These are phyloP conservation scores for Sarocladium kiliense DNA, from an alignment of 2,329 filamentous ascomycete genomes.

Conservation along the genomic window DNA sequence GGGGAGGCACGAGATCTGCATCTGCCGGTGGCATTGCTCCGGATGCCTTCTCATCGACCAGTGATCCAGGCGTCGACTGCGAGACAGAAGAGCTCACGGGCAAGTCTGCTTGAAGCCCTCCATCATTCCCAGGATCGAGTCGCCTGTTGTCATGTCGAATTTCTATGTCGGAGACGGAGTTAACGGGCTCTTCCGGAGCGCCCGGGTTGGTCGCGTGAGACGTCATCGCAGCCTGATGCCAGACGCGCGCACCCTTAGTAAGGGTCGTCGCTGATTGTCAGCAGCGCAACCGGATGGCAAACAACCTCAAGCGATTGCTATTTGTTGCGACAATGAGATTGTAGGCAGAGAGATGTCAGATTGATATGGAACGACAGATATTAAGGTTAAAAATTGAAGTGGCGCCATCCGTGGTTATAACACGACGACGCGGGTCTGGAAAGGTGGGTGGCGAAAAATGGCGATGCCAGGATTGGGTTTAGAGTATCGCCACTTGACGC, in stretches of 20 bases:
- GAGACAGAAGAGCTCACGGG: not conserved
- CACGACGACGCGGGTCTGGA: not conserved
- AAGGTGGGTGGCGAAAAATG: not conserved
- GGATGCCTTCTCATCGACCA: not conserved
- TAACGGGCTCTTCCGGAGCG: not conserved
- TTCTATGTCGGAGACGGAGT: not conserved
- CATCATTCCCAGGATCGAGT: not conserved
- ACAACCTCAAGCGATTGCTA: not conserved
- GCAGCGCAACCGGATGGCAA: not conserved
- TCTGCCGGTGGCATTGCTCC: constrained; percentile 31
- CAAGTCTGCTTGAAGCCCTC: not conserved
- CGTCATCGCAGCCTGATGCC: not conserved
- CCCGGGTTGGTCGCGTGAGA: not conserved
- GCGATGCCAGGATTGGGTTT: not conserved
- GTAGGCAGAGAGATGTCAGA: not conserved
- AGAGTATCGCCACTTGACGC: not conserved
- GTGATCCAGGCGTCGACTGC: not conserved
- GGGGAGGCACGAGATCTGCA: constrained; percentile 28
- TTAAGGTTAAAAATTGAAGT: constrained; percentile 2
- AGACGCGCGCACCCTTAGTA: not conserved
- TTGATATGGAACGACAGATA: not conserved
- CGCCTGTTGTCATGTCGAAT: not conserved
- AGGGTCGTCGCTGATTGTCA: not conserved
- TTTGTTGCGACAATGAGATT: too few relatives aligned
- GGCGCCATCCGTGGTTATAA: not conserved